Evolutionary conservation across 495 filamentous ascomycete genomes (phyloP).

Genomic region (Lophiotrema nucula): DNA sequence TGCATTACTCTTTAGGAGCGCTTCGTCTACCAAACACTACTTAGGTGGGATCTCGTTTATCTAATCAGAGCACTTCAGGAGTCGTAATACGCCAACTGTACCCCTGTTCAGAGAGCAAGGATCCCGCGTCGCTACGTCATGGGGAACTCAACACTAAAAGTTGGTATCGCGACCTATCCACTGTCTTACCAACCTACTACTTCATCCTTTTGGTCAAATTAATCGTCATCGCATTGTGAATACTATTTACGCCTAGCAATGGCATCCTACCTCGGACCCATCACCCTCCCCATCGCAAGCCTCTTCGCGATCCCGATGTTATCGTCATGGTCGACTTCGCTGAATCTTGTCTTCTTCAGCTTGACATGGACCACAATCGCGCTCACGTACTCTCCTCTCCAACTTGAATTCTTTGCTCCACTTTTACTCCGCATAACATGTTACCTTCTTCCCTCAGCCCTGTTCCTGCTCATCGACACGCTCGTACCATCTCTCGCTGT

Average conservation of each 20-base stretch:
- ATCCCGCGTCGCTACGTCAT: too few species aligned
- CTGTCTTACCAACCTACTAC: background rate
- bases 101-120: too few species aligned
- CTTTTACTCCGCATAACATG: constrained; percentile 66
- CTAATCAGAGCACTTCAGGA: too few species aligned
- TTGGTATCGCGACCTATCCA: background rate
- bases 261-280: constrained; percentile 40
- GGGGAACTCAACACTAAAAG: background rate
- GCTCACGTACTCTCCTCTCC: constrained; percentile 69
- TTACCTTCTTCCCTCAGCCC: constrained; percentile 68
- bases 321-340: constrained; percentile 63
- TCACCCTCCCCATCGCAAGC: constrained; percentile 70
- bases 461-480: constrained; percentile 74
- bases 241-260: too few species aligned
- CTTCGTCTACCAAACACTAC: too few species aligned
- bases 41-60: too few species aligned
- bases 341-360: constrained; percentile 89
- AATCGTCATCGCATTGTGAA: too few species aligned
- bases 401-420: constrained; percentile 72
- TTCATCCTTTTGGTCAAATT: too few species aligned
- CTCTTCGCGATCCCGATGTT: constrained; percentile 58
- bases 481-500: constrained; percentile 64
- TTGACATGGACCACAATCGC: constrained; percentile 85
- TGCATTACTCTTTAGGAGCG: too few species aligned
- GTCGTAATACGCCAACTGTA: too few species aligned